Evolutionary conservation across 495 filamentous ascomycete species (phyloP), one percentile per base, ranked within the genome.

Genomic region (Penicillium crystallinum): DNA sequence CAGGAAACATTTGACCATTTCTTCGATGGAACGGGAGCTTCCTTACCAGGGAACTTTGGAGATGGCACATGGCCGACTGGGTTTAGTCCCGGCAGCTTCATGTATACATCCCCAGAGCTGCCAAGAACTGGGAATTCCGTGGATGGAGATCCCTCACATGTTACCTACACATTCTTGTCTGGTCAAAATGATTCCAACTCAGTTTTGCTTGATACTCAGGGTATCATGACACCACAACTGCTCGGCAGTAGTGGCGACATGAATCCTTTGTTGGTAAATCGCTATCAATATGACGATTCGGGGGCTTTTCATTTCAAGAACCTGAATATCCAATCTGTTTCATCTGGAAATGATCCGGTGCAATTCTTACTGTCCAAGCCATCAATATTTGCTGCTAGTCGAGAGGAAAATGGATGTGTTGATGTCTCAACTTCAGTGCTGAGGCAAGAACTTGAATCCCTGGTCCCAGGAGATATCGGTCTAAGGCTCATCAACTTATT

Each of bases 341-440:
- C 19, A 2, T 31, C 22, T 12, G 45, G 25, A 2, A 2, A 6
- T 14, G 21, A 27, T 6, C 21, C 33, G 6, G 17, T n/a, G 0
- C 45, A 47, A n/a, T 47, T 47, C 27, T 27, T 47, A 47, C 29
- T 47, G 30, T 34, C 45, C n/a, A 22, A 47, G 0, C 31, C 45
- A 11, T 47, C 45, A 36, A 36, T 47, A 25, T 47, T 47, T 34
- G 19, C 29, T 18, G 11, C 22, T 15, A 27, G 31, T 19, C 36
- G 45, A 9, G 45, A 47, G 6, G 45, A 47, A 27, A 37, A 34
- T 23, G 45, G 45, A 37, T 47, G 45, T 29, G 7, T 15, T 12
- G 5, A 37, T 18, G 19, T 47, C 11, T 21, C 45, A 3, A 17
- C 31, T 6, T 5, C 23, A 11, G 19, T 25, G 6, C 17, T 23